Conservation (phyloP, 306 rosid species). For the Acacia confusa region DNA sequence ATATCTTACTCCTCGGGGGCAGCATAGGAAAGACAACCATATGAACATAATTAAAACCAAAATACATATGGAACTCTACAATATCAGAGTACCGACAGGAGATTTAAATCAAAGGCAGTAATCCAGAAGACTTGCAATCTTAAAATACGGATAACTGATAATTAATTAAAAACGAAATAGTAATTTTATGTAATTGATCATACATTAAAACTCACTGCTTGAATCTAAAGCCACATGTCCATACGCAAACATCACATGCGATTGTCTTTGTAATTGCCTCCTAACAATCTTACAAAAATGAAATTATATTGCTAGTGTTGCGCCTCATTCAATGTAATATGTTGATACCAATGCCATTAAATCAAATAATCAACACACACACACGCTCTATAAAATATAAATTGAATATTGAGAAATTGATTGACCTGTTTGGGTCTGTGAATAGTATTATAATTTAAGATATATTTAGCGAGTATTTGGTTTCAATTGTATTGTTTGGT, state of each 20-base stretch:
- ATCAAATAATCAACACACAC: not conserved
- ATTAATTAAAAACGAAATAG: not conserved
- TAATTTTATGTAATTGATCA: not conserved
- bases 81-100: no score
- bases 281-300: conserved; percentile 30
- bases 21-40: not conserved
- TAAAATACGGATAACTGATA: no score
- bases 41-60: no score
- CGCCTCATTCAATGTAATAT: conserved; percentile 5
- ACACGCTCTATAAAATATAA: no score
- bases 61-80: no score
- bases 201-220: not conserved
- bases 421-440: not conserved
- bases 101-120: no score
- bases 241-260: conserved; percentile 44
- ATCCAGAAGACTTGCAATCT: no score
- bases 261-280: conserved; percentile 36
- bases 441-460: not conserved
- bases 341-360: not conserved
- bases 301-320: conserved; percentile 39
- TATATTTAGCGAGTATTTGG: not conserved
- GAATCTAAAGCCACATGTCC: conserved; percentile 8
- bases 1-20: not conserved
- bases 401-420: no score
- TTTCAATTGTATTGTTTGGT: no score